phyloP scores from a whole-genome alignment of 1,139 yeast species.

The Pichia sp. region DNA sequence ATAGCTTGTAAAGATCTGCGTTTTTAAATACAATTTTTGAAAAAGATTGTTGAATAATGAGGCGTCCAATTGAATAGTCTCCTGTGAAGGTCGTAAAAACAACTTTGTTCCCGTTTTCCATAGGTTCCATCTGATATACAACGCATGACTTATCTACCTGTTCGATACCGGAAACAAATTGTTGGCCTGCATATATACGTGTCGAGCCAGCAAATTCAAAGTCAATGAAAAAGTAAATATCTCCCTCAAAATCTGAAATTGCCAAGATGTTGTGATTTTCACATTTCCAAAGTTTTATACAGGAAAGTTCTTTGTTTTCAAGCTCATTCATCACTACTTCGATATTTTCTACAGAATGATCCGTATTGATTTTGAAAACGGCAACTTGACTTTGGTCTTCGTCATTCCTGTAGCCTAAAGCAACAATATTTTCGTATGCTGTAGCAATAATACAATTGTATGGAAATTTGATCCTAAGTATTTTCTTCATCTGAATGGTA shows the following conservation, averaged over 20 bases:
- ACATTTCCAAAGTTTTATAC: not conserved
- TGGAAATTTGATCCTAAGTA: not conserved
- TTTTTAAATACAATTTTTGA: too few species aligned
- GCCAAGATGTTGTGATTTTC: not conserved
- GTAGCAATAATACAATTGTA: slow-evolving; percentile 5
- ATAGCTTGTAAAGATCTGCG: not conserved
- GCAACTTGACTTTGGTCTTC: not conserved
- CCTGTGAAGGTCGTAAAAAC: not conserved
- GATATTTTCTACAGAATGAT: not conserved
- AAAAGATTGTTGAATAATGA: too few species aligned
- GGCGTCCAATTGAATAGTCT: not conserved
- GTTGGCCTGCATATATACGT: too few species aligned
- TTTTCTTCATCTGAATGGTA: not conserved
- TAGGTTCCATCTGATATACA: too few species aligned
- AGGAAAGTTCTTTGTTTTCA: not conserved
- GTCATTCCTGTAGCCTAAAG: not conserved
- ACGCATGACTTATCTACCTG: too few species aligned
- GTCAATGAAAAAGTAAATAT: not conserved
- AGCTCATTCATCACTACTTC: not conserved
- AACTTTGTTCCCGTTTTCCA: too few species aligned
- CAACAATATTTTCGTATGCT: not conserved
- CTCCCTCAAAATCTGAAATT: not conserved
- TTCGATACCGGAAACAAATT: too few species aligned
- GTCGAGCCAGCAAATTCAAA: not conserved
- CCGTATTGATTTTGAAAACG: not conserved